These are phyloP conservation scores for Moringa oleifera DNA, from an alignment of 345 rosid genomes.

Conservation along the genomic window DNA sequence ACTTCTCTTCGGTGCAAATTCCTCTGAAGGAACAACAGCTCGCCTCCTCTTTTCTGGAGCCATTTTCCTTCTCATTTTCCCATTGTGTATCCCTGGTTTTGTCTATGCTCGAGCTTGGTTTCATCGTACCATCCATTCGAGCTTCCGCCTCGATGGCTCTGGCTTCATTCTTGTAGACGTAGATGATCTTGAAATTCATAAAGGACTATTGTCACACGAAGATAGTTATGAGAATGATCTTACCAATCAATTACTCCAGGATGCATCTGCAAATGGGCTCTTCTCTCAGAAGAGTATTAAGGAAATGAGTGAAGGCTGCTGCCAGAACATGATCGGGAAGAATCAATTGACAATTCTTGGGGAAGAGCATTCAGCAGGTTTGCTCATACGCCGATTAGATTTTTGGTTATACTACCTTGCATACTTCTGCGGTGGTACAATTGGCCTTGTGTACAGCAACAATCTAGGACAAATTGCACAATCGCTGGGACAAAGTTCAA, in stretches of 20 bases:
- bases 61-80: slow-evolving; percentile 57
- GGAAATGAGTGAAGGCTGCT: slow-evolving; percentile 34
- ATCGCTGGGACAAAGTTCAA: slow-evolving; percentile 58
- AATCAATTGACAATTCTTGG: slow-evolving; percentile 65
- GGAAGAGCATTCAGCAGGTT: slow-evolving; percentile 52
- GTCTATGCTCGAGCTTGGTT: slow-evolving; percentile 81
- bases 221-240: slow-evolving; percentile 31
- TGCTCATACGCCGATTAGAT: slow-evolving; percentile 66
- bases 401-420: slow-evolving; percentile 86
- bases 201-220: slow-evolving; percentile 50
- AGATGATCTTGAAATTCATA: slow-evolving; percentile 89
- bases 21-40: slow-evolving; percentile 27
- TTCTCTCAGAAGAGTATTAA: slow-evolving; percentile 21
- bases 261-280: slow-evolving; percentile 16
- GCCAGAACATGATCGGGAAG: slow-evolving; percentile 41
- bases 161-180: slow-evolving; percentile 73
- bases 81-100: slow-evolving; percentile 71
- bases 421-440: slow-evolving; percentile 91
- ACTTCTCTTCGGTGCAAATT: slow-evolving; percentile 52
- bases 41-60: slow-evolving; percentile 71
- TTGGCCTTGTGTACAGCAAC: slow-evolving; percentile 94
- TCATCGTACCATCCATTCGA: slow-evolving; percentile 44
- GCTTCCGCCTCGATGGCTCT: slow-evolving; percentile 52
- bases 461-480: slow-evolving; percentile 94
- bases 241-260: slow-evolving; percentile 17